phyloP scores from a whole-genome alignment of 495 filamentous ascomycete genomes.

The Apodospora peruviana region DNA sequence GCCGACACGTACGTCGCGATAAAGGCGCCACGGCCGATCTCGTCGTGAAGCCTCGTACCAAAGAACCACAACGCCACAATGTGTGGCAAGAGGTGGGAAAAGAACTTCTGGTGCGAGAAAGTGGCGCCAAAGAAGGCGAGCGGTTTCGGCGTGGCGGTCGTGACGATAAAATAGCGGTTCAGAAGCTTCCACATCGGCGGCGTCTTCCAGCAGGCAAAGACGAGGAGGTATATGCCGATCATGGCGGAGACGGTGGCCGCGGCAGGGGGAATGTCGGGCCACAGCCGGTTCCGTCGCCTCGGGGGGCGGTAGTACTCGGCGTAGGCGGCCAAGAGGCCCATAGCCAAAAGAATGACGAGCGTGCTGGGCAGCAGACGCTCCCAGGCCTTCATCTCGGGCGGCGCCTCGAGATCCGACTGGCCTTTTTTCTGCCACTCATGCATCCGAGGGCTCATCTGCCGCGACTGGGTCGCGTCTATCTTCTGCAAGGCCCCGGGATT shows the following conservation, averaged over 20 bases:
- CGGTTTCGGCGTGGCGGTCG: conserved; percentile 63
- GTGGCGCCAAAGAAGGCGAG: conserved; percentile 60
- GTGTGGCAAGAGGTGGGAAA: conserved; percentile 62
- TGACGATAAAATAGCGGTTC: conserved; percentile 71
- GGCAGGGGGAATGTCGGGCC: conserved; percentile 69
- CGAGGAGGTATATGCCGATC: conserved; percentile 56
- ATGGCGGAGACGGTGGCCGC: conserved; percentile 69
- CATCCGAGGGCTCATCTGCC: conserved; percentile 29
- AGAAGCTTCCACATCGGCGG: conserved; percentile 67
- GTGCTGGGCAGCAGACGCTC: conserved; percentile 63
- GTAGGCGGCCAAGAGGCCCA: conserved; percentile 48
- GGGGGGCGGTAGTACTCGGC: conserved; percentile 61
- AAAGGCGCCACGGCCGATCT: conserved; percentile 81
- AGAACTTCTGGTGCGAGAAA: conserved; percentile 75
- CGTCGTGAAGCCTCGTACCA: conserved; percentile 63
- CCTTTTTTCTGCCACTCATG: conserved; percentile 30
- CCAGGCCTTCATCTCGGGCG: conserved; percentile 42
- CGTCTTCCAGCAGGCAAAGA: conserved; percentile 61
- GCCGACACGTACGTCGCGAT: conserved; percentile 68
- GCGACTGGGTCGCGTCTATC: conserved; percentile 20
- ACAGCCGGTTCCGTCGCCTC: conserved; percentile 51
- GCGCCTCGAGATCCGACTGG: conserved; percentile 37
- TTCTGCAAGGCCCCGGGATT: conserved; percentile 43
- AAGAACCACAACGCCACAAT: conserved; percentile 54
- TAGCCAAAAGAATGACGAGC: conserved; percentile 47